Conservation (phyloP, 805 yeast genomes). For the Yarrowia osloensis region DNA sequence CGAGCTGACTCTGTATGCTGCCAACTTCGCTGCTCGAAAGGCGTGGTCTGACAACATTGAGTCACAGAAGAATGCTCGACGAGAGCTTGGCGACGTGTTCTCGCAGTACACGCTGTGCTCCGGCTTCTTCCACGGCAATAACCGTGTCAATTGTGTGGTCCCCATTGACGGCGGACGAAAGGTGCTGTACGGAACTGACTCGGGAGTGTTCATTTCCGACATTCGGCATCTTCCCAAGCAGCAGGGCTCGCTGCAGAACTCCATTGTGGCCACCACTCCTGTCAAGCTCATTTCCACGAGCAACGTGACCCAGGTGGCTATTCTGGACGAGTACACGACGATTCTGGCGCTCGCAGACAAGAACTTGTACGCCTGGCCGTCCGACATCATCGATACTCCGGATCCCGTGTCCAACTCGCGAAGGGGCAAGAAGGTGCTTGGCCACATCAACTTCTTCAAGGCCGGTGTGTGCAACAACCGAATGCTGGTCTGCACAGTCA, state of each 20-base stretch:
- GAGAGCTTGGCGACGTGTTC: constrained; percentile 74
- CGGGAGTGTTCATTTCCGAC: constrained; percentile 84
- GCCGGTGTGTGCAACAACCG: constrained; percentile 91
- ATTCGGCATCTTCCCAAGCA: constrained; percentile 49
- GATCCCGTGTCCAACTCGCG: constrained; percentile 51
- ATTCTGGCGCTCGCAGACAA: constrained; percentile 81
- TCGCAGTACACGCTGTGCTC: constrained; percentile 74
- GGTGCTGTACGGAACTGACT: constrained; percentile 84
- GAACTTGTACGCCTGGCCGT: constrained; percentile 71
- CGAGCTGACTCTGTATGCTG: constrained; percentile 47
- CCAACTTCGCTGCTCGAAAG: constrained; percentile 60
- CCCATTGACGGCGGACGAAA: constrained; percentile 95
- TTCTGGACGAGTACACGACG: constrained; percentile 85
- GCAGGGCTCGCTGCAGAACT: constrained; percentile 43
- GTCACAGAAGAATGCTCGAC: constrained; percentile 72
- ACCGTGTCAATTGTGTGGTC: constrained; percentile 85
- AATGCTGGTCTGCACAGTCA: constrained; percentile 85
- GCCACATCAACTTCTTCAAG: constrained; percentile 88
- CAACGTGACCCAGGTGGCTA: constrained; percentile 86
- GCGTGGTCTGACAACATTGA: constrained; percentile 78
- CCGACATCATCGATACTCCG: constrained; percentile 52
- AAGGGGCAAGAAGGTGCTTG: constrained; percentile 73
- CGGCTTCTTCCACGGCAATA: constrained; percentile 68
- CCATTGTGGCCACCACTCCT: constrained; percentile 50
- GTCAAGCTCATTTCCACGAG: constrained; percentile 69